A percentile compares a stretch with the other conserved stretches of the same genome.
phyloP scores from a whole-genome alignment of 108 stramenopile species.

The Stephanodiscus triporus region DNA sequence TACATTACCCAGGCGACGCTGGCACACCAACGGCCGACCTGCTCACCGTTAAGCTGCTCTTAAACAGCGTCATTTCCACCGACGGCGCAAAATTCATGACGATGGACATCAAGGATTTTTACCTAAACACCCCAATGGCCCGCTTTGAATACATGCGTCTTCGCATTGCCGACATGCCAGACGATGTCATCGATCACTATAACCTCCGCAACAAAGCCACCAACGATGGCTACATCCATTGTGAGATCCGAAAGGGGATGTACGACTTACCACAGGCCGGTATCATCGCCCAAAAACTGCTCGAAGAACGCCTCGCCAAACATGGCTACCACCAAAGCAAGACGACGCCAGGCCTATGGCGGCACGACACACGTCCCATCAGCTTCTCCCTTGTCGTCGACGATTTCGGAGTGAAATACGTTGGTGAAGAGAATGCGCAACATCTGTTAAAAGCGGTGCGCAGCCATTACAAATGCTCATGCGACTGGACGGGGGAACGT shows the following conservation, averaged over 20 bases:
- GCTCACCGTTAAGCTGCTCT: constrained; percentile 15
- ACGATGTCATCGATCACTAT: constrained; percentile 9
- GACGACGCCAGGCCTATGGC: constrained; percentile 46
- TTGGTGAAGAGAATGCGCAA: constrained; percentile 17
- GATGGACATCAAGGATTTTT: constrained; percentile 46
- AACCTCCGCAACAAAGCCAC: background rate
- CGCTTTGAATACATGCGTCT: constrained; percentile 42
- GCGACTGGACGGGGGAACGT: constrained; percentile 21
- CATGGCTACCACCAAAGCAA: constrained; percentile 18
- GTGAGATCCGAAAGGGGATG: background rate
- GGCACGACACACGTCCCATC: constrained; percentile 18
- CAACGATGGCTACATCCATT: background rate
- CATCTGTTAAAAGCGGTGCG: constrained; percentile 26
- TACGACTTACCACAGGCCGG: constrained; percentile 2
- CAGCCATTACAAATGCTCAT: constrained; percentile 22
- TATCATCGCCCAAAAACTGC: constrained; percentile 5
- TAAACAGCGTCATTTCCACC: constrained; percentile 36
- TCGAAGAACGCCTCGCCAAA: too few relatives aligned
- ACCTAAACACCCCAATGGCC: constrained; percentile 36
- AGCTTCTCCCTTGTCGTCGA: constrained; percentile 53
- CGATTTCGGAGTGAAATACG: constrained; percentile 44
- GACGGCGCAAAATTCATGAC: constrained; percentile 23
- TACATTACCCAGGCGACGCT: constrained; percentile 21
- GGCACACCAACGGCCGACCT: constrained; percentile 30
- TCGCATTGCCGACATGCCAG: background rate